Base-by-base conservation (phyloP, 768 basidiomycete genomes). In the Naganishia antarctica region DNA sequence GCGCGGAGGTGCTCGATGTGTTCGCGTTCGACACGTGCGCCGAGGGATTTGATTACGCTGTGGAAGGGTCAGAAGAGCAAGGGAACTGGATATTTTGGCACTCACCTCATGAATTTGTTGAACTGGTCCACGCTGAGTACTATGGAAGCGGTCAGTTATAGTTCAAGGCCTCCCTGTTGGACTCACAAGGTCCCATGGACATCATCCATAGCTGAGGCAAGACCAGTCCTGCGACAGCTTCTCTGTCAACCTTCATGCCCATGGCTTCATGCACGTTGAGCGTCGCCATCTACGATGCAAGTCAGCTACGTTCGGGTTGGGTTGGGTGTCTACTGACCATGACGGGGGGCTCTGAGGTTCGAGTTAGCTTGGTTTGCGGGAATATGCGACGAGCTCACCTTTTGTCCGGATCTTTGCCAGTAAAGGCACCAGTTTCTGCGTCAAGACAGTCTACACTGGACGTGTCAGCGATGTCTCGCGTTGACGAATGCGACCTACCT, bases 361-460 rank as follows among this genome's bases (percentile, higher is more conserved):
- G 28, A 18, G 57, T 62, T 53, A 66, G 45, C 32, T 31, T 11
- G n/a, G 59, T 8, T 18, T 58, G 15, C 48, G 32, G 3, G 25
- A 43, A 15, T 3, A 25, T 18, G 21, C 29, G 9, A 12, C 18
- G 26, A 12, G 57, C 69, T 62, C 46, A 77, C 72, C 76, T 75
- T 91, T 94, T 4, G 94, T 97, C 40, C 92, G 86, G 67, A 98
- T 96, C 76, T 91, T 96, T 0, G 92, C 88, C 26, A 99, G 81
- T 16, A 98, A 78, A 1, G 96, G 96, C 3, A 97, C 94, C 21
- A 99, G 82, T 76, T 96, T 97, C 72, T 94, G 91, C 0, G 96
- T 97, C 58, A 99, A 75, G 71, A 88, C 93, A 44, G 75, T 74
- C 71, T 73, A 48, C 21, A 29, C 2, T 1, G 8, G 23, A 32